These are phyloP conservation scores for Ascocoryne sarcoides DNA, from an alignment of 2,329 filamentous ascomycete genomes.

Conservation along the genomic window DNA sequence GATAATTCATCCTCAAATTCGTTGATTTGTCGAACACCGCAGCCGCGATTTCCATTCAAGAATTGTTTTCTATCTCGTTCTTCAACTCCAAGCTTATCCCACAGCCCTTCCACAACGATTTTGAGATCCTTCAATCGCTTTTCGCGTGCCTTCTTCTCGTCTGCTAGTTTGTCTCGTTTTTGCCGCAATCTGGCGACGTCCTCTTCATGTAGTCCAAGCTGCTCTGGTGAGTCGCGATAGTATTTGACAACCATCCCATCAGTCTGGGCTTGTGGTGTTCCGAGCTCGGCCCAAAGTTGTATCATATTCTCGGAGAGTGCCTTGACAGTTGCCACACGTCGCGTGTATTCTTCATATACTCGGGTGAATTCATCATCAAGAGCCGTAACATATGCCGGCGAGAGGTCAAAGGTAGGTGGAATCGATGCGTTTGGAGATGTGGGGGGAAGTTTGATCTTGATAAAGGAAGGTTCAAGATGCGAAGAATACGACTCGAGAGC, in stretches of 20 bases:
- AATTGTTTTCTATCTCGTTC: slow-evolving; percentile 78
- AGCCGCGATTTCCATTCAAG: slow-evolving; percentile 79
- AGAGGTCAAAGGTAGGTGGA: slow-evolving; percentile 84
- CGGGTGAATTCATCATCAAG: slow-evolving; percentile 87
- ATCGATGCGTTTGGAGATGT: slow-evolving; percentile 68
- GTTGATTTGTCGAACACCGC: slow-evolving; percentile 84
- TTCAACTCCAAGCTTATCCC: slow-evolving; percentile 80
- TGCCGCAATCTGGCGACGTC: slow-evolving; percentile 65
- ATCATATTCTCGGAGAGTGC: slow-evolving; percentile 76
- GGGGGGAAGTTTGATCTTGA: slow-evolving; percentile 77
- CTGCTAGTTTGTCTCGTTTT: slow-evolving; percentile 72
- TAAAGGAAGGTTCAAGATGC: slow-evolving; percentile 83
- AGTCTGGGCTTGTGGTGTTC: slow-evolving; percentile 87
- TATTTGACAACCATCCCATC: slow-evolving; percentile 80
- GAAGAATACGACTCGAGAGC: slow-evolving; percentile 94
- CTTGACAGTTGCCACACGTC: slow-evolving; percentile 68
- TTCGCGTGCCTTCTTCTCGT: slow-evolving; percentile 84
- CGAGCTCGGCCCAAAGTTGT: slow-evolving; percentile 90
- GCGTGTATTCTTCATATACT: slow-evolving; percentile 93
- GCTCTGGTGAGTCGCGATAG: slow-evolving; percentile 84
- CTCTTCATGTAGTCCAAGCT: slow-evolving; percentile 83
- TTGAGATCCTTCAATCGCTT: slow-evolving; percentile 66
- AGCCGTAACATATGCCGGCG: slow-evolving; percentile 73
- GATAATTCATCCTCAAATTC: slow-evolving; percentile 89
- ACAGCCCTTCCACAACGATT: slow-evolving; percentile 71